Conservation (phyloP, 768 basidiomycete species). For the Boletellus sp. region DNA sequence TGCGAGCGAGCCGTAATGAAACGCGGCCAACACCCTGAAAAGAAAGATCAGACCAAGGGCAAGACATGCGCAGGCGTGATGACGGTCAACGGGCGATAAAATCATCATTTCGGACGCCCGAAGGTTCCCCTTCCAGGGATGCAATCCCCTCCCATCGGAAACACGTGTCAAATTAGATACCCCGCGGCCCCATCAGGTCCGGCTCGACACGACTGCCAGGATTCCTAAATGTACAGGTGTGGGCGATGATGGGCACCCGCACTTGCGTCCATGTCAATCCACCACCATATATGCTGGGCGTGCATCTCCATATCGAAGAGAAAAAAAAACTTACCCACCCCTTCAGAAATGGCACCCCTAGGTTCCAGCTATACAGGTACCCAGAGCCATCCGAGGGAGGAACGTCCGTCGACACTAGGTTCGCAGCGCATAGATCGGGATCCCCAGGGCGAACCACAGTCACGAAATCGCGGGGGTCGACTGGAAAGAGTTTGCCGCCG, state of each 20-base stretch:
- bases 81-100: not conserved
- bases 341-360: constrained; percentile 75
- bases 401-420: constrained; percentile 59
- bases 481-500: constrained; percentile 63
- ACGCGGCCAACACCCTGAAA: constrained; percentile 60
- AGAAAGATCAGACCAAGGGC: not conserved
- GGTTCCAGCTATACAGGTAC: constrained; percentile 72
- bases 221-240: not conserved
- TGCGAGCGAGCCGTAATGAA: constrained; percentile 69
- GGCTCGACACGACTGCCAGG: not conserved
- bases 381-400: constrained; percentile 47
- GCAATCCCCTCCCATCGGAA: not conserved
- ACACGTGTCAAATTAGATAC: not conserved
- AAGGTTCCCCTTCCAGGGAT: constrained; percentile 9
- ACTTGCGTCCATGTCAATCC: constrained; percentile 1
- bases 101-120: constrained; percentile 11
- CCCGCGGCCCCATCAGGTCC: constrained; percentile 2
- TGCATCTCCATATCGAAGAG: not conserved
- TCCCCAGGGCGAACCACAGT: constrained; percentile 38
- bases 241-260: not conserved
- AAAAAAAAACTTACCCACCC: constrained; percentile 42
- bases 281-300: not conserved
- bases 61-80: not conserved
- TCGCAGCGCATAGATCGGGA: constrained; percentile 47
- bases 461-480: constrained; percentile 73